These are phyloP conservation scores for Wakefieldia striispora DNA, from an alignment of 768 basidiomycete genomes.

Conservation along the genomic window DNA sequence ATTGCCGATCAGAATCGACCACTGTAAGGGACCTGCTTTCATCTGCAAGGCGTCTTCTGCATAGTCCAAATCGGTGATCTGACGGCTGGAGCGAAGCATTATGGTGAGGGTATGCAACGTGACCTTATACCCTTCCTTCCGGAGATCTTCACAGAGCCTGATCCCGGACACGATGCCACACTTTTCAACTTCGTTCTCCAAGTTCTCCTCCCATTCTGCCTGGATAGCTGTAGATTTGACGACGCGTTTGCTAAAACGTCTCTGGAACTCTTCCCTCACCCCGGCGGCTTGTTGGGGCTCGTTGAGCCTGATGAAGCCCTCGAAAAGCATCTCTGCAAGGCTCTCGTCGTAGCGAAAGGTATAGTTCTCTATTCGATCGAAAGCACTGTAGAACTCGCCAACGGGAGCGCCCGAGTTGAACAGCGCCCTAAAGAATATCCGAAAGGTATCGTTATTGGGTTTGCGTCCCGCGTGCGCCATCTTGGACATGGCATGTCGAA, in stretches of 20 bases:
- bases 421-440: constrained; percentile 46
- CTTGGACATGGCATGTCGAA: constrained; percentile 32
- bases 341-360: constrained; percentile 44
- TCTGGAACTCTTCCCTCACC: constrained; percentile 39
- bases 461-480: constrained; percentile 40
- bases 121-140: constrained; percentile 33
- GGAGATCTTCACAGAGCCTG: constrained; percentile 33
- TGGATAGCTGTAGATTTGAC: constrained; percentile 26
- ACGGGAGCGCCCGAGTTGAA: constrained; percentile 33
- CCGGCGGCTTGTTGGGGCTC: constrained; percentile 35
- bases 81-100: constrained; percentile 42
- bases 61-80: constrained; percentile 40
- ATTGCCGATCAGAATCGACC: constrained; percentile 57
- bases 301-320: constrained; percentile 43
- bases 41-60: constrained; percentile 42
- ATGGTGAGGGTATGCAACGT: constrained; percentile 35
- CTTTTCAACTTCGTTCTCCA: constrained; percentile 32
- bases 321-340: constrained; percentile 40
- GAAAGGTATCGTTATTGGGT: constrained; percentile 47
- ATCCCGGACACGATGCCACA: constrained; percentile 36
- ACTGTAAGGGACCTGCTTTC: constrained; percentile 43
- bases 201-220: constrained; percentile 29
- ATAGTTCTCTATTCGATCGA: constrained; percentile 46
- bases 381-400: constrained; percentile 37
- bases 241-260: constrained; percentile 30